phyloP scores from a whole-genome alignment of 768 basidiomycete species.

The Termitomyces sp. region DNA sequence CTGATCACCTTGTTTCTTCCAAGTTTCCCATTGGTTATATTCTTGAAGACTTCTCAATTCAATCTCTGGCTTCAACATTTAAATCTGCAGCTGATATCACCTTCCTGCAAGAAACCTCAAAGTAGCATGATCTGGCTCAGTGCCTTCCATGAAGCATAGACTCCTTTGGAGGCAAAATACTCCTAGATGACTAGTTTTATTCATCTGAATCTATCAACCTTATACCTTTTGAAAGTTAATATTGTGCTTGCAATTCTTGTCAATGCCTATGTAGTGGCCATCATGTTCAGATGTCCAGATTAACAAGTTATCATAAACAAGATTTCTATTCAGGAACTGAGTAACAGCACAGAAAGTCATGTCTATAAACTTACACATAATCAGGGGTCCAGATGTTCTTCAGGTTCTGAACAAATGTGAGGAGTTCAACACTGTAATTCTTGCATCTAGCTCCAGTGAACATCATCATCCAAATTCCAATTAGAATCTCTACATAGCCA shows the following conservation, averaged over 20 bases:
- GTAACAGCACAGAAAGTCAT: too few relatives aligned
- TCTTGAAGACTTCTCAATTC: background rate
- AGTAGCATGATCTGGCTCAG: background rate
- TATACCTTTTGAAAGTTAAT: background rate
- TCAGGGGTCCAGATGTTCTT: background rate
- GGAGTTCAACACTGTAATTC: background rate
- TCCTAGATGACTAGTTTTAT: background rate
- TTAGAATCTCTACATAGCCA: background rate
- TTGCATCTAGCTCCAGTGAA: background rate
- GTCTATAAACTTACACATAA: too few relatives aligned
- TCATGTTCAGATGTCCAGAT: background rate
- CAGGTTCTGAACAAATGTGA: background rate
- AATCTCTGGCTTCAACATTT: background rate
- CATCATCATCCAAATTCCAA: background rate
- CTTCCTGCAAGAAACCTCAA: background rate
- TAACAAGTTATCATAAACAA: background rate
- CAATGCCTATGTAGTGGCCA: background rate
- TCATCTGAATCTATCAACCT: background rate
- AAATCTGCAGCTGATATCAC: background rate
- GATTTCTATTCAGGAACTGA: too few relatives aligned
- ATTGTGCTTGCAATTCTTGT: background rate
- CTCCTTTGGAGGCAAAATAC: background rate
- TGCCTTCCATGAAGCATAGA: background rate
- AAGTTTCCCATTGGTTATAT: background rate
- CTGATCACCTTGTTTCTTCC: background rate